These are phyloP conservation scores for Ogataea parapolymorpha DNA, from an alignment of 805 yeast genomes.

Conservation along the genomic window DNA sequence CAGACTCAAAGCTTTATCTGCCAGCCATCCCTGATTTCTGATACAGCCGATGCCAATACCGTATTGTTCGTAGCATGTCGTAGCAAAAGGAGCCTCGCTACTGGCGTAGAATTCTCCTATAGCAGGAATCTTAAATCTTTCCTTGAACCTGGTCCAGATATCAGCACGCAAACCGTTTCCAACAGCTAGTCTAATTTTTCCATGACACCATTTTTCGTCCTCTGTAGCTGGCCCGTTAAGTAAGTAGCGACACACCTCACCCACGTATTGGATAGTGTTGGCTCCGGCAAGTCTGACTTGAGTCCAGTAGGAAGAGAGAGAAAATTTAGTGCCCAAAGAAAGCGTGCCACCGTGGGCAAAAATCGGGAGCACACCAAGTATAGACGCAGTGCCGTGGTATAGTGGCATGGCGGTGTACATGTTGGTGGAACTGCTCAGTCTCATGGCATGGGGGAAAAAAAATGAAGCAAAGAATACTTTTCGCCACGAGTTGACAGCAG, in stretches of 20 bases:
- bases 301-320: slow-evolving; percentile 84
- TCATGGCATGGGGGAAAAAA: slow-evolving; percentile 67
- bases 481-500: slow-evolving; percentile 91
- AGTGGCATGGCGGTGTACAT: slow-evolving; percentile 93
- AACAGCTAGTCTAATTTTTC: slow-evolving; percentile 60
- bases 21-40: slow-evolving; percentile 74
- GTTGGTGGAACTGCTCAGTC: slow-evolving; percentile 49
- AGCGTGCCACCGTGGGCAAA: slow-evolving; percentile 64
- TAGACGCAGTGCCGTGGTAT: slow-evolving; percentile 91
- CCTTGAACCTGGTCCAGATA: slow-evolving; percentile 79
- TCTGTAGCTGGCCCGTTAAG: slow-evolving; percentile 46
- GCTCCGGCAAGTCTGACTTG: slow-evolving; percentile 71
- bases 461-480: slow-evolving; percentile 70
- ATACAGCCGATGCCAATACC: slow-evolving; percentile 80
- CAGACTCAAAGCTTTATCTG: slow-evolving; percentile 50
- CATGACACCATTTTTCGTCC: slow-evolving; percentile 25
- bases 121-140: slow-evolving; percentile 67
- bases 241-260: slow-evolving; percentile 89
- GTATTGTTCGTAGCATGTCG: slow-evolving; percentile 66
- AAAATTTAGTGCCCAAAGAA: slow-evolving; percentile 76
- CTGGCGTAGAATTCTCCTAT: slow-evolving; percentile 93
- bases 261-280: slow-evolving; percentile 88
- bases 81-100: slow-evolving; percentile 87
- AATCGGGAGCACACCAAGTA: slow-evolving; percentile 72
- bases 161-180: slow-evolving; percentile 92